A percentile compares a stretch with the other conserved stretches of the same genome.
phyloP scores from a whole-genome alignment of 2,329 filamentous ascomycete genomes.

The Fusarium haematococcum region DNA sequence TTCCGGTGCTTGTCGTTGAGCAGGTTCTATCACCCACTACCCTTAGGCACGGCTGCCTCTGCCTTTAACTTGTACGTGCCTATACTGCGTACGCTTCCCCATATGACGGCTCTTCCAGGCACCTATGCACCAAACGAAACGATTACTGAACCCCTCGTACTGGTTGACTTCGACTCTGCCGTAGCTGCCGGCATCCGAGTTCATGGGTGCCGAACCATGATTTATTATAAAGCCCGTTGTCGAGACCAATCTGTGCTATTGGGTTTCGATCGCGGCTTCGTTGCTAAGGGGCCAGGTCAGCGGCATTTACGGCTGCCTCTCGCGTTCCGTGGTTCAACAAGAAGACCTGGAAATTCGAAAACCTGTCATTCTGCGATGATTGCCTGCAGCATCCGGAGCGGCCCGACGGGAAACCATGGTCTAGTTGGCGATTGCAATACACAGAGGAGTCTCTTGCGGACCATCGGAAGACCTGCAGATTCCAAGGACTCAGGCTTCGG shows the following conservation, averaged over 20 bases:
- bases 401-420: no score
- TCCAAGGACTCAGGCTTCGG: not conserved
- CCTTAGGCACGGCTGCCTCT: not conserved
- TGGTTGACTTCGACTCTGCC: not conserved
- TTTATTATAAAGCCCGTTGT: not conserved
- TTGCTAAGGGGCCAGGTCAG: not conserved
- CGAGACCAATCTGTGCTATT: not conserved
- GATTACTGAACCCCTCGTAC: not conserved
- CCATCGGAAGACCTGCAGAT: not conserved
- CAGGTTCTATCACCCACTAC: not conserved
- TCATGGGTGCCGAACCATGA: not conserved
- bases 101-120: not conserved
- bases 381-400: not conserved
- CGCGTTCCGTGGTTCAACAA: not conserved
- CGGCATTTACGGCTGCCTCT: not conserved
- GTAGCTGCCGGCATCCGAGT: not conserved
- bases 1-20: not conserved
- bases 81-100: not conserved
- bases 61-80: not conserved
- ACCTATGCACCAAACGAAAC: not conserved
- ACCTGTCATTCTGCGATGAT: not conserved
- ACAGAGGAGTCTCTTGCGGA: not conserved
- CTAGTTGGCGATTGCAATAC: not conserved
- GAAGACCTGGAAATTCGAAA: not conserved
- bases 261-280: not conserved